Conservation (phyloP, 345 rosid genomes). For the Atalantia buxifolia region DNA sequence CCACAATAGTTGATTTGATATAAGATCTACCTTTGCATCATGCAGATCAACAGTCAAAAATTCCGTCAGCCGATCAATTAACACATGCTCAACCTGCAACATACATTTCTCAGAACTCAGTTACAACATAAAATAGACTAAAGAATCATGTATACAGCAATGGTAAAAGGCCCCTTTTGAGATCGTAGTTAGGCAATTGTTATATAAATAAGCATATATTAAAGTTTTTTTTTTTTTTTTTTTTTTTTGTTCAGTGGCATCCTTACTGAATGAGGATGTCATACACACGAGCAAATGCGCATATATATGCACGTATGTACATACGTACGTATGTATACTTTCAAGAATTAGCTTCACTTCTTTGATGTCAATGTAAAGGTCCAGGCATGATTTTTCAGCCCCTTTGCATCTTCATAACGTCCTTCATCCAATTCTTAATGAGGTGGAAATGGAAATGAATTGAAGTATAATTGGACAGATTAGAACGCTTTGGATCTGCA, state of each 20-base stretch:
- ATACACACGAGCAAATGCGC: accelerated
- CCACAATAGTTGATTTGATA: background rate
- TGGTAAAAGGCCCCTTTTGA: background rate
- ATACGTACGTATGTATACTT: background rate
- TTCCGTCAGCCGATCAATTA: conserved; percentile 60
- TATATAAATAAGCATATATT: background rate
- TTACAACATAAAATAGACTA: conserved; percentile 3
- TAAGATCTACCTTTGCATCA: conserved; percentile 56
- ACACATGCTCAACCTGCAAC: conserved; percentile 72
- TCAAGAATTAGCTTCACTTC: background rate
- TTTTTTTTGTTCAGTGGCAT: too few species aligned
- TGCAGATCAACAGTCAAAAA: conserved; percentile 67
- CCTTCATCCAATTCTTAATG: background rate
- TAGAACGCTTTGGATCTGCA: too few species aligned
- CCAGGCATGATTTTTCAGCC: background rate
- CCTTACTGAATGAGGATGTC: too few species aligned
- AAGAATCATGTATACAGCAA: background rate
- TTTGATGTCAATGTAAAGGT: background rate
- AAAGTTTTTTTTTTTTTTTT: background rate
- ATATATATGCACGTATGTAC: too few species aligned
- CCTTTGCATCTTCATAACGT: background rate
- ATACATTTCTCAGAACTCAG: conserved; percentile 4
- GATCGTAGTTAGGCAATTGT: background rate
- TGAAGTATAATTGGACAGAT: background rate
- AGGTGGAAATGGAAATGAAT: background rate